Base-by-base conservation (phyloP, 2,329 filamentous ascomycete species). In the Calonectria hongkongensis region DNA sequence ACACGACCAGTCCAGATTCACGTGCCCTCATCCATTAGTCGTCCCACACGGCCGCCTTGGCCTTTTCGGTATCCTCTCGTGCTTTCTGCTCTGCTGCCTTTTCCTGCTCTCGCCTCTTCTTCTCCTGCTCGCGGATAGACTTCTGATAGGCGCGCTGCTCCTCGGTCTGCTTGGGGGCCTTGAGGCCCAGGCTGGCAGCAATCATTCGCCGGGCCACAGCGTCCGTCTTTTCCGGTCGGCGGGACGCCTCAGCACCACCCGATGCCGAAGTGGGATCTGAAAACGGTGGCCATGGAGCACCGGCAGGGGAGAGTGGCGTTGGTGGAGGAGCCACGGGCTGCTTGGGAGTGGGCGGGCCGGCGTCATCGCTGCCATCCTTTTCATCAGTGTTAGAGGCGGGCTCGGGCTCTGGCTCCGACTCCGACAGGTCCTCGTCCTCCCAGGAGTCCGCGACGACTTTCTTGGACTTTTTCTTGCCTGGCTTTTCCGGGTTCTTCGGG, bases 171-270 rank as follows among this genome's bases (percentile, higher is more conserved):
- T 91, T 93, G 39, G 95, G 95, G 41, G 93, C 92, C 80, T 92
- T 92, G 68, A 98, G 90, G 0, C 97, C 97, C 76, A 98, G 86
- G 0, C 94, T 95, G 4, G 94, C 94, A 0, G 95, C 95, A 82
- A 99, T 98, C 90, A 99, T 89, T 72, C 97, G 89, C 74, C 94
- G 91, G 6, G 97, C 97, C 47, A 98, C 95, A 0, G 95, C 95
- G 73, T 97, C 97, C 74, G 96, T 97, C 88, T 98, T 99, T 85
- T 98, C 96, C 0, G 95, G 96, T 47, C 94, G 87, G 69, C 78
- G 76, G 3, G 72, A 58, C 12, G 75, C 39, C 6, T 78, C 76
- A 36, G 65, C 69, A n/a, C 56, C 62, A n/a, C 48, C 51, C 18
- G 47, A 18, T 41, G 47, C 66, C 30, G 65, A 73, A 7, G 76